Base-by-base conservation (phyloP, 2,329 filamentous ascomycete species). In the Penicillium sp. region DNA sequence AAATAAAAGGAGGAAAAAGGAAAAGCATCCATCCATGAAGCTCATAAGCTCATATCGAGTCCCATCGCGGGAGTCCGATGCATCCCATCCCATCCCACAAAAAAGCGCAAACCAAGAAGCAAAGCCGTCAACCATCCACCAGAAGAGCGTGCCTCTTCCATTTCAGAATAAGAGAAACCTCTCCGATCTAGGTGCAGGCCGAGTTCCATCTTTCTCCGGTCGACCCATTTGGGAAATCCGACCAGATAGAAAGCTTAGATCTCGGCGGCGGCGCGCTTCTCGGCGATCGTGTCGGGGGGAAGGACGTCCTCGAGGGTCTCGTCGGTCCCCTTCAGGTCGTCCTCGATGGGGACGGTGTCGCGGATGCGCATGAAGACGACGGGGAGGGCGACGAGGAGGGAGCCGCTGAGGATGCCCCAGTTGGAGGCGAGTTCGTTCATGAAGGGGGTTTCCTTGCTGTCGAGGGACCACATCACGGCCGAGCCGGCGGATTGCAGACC, bases 401-500 rank as follows among this genome's bases (percentile, higher is more conserved):
- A 54, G 91, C 83, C 68, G 10, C 58, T 50, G 9, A 95, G 83
- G 2, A 95, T 81, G 51, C 80, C 90, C 91, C 91, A 96, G 78
- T 86, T 86, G 47, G 81, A 81, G 4, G 81, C 89, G 66, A 95
- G 92, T 66, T 91, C 84, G 67, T 81, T 82, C 79, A 89, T 85
- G 78, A 84, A 95, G 0, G 87, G 78, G 22, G 83, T 80, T 49
- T 84, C 78, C 27, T 82, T 56, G 16, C 79, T 80, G 68, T 94
- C 90, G 35, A 94, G 75, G 27, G 85, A 82, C 76, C 72, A 79
- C 51, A 74, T 75, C 39, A 78, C 84, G 55, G 89, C 91, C 1
- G 88, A 86, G 64, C 91, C 91, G 18, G 89, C 90, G 6, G 90
- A 92, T 75, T 96, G 91, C 62, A 96, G 88, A 57, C 88, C 88